Base-by-base conservation (phyloP, 345 rosid genomes). In the Citrus hindsii region DNA sequence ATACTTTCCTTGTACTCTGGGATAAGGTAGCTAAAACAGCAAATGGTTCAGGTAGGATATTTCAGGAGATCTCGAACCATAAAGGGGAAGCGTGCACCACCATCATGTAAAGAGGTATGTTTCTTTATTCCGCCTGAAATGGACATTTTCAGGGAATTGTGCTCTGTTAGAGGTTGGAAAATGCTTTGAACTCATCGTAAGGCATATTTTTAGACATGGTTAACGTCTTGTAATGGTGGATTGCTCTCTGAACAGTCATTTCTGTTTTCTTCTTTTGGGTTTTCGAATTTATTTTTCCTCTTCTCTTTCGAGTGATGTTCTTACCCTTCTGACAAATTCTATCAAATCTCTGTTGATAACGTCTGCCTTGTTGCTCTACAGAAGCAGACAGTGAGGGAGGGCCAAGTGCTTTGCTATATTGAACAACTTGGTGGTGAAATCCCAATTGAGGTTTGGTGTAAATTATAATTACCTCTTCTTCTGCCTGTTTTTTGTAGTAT, bases 351-450 rank as follows among this genome's bases (percentile, higher is more conserved):
- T 75, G 74, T 77, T 87, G n/a, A 73, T 18, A 67, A 70, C 38
- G 18, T 76, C 64, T 62, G 77, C 60, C 75, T 75, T 66, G 28
- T 81, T 71, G 68, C 71, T 48, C 40, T 77, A 82, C 92, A 93
- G 98, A 93, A 93, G 83, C 98, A 95, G 83, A 83, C 72, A 56
- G 95, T 93, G 77, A 95, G 88, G 83, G 98, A 95, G 86, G 97
- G 98, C n/a, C 92, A 92, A 86, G 88, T 92, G 74, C 83, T 95
- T 21, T 92, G 98, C 89, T 92, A 83, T 79, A 88, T 95, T 48
- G 95, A 92, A 79, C 98, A 92, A 81, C 92, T 95, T 22, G 97
- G 97, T 62, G 90, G 91, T 76, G 92, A 93, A 81, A 82, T 92
- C 78, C 94, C 97, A 18, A 78, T 95, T 9, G 93, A 91, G 98